Conservation (phyloP, 2,329 filamentous ascomycete genomes). For the Sclerotinia borealis region DNA sequence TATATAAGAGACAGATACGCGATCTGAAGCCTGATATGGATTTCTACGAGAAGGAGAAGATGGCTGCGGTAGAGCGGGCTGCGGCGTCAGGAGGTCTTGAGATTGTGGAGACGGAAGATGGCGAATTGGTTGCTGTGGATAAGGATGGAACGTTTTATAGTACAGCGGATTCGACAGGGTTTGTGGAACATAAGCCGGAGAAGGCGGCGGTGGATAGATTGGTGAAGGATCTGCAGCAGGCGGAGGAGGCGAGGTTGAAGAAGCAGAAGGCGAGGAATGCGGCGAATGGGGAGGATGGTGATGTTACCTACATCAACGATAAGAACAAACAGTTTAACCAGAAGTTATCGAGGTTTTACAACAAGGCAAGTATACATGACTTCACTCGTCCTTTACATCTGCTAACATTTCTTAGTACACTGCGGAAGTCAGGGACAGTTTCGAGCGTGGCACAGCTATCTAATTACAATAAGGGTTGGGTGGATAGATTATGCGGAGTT, state of each 20-base stretch:
- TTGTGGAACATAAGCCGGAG: constrained; percentile 79
- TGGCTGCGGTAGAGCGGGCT: constrained; percentile 75
- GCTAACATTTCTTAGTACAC: constrained; percentile 59
- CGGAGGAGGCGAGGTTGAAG: constrained; percentile 80
- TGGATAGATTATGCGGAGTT: constrained; percentile 13
- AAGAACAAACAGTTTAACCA: constrained; percentile 99
- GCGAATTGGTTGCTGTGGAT: constrained; percentile 90
- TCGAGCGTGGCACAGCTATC: constrained; percentile 95
- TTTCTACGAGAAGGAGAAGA: constrained; percentile 81
- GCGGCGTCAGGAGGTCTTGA: constrained; percentile 80
- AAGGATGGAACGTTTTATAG: constrained; percentile 87
- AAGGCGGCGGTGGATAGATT: constrained; percentile 83
- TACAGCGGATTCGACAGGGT: constrained; percentile 74
- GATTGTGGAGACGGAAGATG: constrained; percentile 91
- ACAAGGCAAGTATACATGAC: constrained; percentile 53
- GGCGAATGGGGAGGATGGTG: constrained; percentile 74
- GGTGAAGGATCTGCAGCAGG: constrained; percentile 79
- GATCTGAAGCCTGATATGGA: constrained; percentile 73
- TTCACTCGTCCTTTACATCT: neutral
- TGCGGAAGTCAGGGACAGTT: constrained; percentile 91
- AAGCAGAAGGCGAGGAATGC: constrained; percentile 76
- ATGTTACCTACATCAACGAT: constrained; percentile 98
- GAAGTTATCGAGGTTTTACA: constrained; percentile 92
- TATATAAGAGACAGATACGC: constrained; percentile 86
- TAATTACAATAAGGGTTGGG: constrained; percentile 35